A percentile compares a stretch with the other conserved stretches of the same genome.
Conservation (phyloP, 2,329 filamentous ascomycete genomes). For the Thermothelomyces thermophilus region DNA sequence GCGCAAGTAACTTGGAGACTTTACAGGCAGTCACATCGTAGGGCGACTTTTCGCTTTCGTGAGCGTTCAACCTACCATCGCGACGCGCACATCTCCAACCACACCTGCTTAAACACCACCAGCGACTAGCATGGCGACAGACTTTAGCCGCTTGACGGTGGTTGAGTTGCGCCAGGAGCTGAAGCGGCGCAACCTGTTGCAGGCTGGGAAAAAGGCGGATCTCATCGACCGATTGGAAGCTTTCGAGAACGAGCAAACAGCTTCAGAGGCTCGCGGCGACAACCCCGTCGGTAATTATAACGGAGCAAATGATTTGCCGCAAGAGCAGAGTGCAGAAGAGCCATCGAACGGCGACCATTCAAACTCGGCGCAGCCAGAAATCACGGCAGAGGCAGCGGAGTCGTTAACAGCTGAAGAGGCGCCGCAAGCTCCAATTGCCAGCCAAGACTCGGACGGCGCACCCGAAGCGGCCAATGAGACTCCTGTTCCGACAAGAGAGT, state of each 20-base stretch:
- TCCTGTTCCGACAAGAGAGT: not conserved
- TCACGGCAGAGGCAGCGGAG: not conserved
- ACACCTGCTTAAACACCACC: not conserved
- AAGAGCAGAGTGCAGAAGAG: slow-evolving; percentile 4
- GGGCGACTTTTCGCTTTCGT: slow-evolving; percentile 10
- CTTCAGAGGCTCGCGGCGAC: slow-evolving; percentile 8
- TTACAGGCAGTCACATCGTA: slow-evolving; percentile 12
- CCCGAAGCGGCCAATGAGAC: not conserved
- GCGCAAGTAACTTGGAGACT: not conserved
- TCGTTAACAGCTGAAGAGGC: slow-evolving; percentile 1
- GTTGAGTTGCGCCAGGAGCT: slow-evolving; percentile 69
- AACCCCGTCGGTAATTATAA: slow-evolving; percentile 7
- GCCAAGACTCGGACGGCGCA: not conserved
- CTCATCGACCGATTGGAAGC: slow-evolving; percentile 58
- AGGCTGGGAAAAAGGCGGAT: slow-evolving; percentile 64
- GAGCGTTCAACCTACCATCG: not conserved
- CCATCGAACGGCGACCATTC: not conserved
- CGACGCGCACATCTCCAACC: slow-evolving; percentile 3
- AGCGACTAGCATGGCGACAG: slow-evolving; percentile 37
- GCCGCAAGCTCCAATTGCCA: not conserved
- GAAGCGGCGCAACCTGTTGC: slow-evolving; percentile 62
- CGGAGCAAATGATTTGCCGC: not conserved
- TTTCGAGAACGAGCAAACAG: slow-evolving; percentile 29
- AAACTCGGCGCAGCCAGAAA: not conserved
- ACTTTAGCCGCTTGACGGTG: slow-evolving; percentile 61